Evolutionary conservation across 352 stramenopile genomes (phyloP).

Genomic region (Globisporangium nagaii): DNA sequence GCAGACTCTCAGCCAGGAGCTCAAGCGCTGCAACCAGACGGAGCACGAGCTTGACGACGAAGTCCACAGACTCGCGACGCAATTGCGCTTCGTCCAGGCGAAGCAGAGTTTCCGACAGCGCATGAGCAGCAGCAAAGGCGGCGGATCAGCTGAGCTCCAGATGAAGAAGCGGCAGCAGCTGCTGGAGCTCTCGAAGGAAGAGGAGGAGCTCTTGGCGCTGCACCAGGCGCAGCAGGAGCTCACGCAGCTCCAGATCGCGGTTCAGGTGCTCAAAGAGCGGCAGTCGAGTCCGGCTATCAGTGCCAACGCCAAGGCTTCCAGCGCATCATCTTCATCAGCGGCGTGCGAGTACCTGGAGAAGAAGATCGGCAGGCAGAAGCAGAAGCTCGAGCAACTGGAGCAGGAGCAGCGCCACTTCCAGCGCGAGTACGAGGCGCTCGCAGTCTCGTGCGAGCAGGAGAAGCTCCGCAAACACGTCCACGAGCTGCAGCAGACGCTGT

Average conservation of each 20-base stretch:
- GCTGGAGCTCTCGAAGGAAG: conserved; percentile 40
- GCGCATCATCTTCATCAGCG: conserved; percentile 14
- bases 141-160: conserved; percentile 7
- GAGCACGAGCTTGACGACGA: conserved; percentile 27
- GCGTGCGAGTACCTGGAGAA: conserved; percentile 38
- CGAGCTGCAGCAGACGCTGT: conserved; percentile 66
- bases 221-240: conserved; percentile 56
- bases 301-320: conserved; percentile 1
- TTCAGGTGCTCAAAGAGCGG: conserved; percentile 33
- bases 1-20: conserved; percentile 15
- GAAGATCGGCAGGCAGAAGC: conserved; percentile 42
- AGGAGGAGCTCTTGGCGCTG: conserved; percentile 52
- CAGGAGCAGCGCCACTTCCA: conserved; percentile 19
- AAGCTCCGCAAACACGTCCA: conserved; percentile 41
- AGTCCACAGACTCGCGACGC: conserved; percentile 21
- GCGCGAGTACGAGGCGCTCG: conserved; percentile 33
- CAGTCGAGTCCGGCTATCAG: neutral
- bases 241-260: conserved; percentile 44
- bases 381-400: conserved; percentile 34
- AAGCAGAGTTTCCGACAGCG: conserved; percentile 45
- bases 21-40: conserved; percentile 18
- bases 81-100: conserved; percentile 36
- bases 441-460: conserved; percentile 40
- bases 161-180: conserved; percentile 33
- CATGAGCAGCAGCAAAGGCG: conserved; percentile 27